Evolutionary conservation across 768 basidiomycete genomes (phyloP).

Genomic region (Xanthoconium purpureum): DNA sequence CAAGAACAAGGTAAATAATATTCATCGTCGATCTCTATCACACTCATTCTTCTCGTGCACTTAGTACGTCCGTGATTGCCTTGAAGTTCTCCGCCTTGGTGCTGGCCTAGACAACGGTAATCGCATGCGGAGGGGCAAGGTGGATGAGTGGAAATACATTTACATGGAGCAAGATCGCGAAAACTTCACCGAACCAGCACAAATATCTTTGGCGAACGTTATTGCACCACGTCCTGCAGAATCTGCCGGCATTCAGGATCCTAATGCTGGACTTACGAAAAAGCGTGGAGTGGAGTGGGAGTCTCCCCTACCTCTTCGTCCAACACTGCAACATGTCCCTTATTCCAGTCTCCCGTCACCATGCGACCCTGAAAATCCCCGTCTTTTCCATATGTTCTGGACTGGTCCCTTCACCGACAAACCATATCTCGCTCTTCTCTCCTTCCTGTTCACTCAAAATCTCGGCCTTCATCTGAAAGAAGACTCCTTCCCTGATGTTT

Average conservation of each 20-base stretch:
- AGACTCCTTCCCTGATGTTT: conserved; percentile 41
- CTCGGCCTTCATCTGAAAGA: conserved; percentile 72
- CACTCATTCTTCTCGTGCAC: conserved; percentile 9
- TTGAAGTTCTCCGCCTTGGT: conserved; percentile 91
- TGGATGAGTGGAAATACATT: conserved; percentile 86
- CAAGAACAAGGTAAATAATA: conserved; percentile 56
- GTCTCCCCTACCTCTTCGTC: conserved; percentile 41
- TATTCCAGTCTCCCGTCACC: conserved; percentile 54
- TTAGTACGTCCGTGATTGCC: conserved; percentile 95
- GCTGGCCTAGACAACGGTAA: conserved; percentile 83
- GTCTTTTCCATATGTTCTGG: conserved; percentile 99
- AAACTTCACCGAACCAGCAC: conserved; percentile 37
- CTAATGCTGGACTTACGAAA: conserved; percentile 54
- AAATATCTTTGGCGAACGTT: conserved; percentile 31
- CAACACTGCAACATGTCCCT: conserved; percentile 51
- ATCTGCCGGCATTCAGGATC: conserved; percentile 38
- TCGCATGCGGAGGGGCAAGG: conserved; percentile 67
- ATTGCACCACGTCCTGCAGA: conserved; percentile 29
- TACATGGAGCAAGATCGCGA: conserved; percentile 62
- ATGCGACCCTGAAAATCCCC: conserved; percentile 83
- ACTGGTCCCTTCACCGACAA: conserved; percentile 98
- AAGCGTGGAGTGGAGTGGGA: conserved; percentile 66
- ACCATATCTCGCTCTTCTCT: conserved; percentile 91
- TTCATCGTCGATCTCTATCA: not conserved
- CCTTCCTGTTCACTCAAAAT: conserved; percentile 96